A percentile compares a stretch with the other conserved stretches of the same genome.
Evolutionary conservation across 1,284 basidiomycete species (phyloP).

Genomic region (Ceratobasidium sp.): DNA sequence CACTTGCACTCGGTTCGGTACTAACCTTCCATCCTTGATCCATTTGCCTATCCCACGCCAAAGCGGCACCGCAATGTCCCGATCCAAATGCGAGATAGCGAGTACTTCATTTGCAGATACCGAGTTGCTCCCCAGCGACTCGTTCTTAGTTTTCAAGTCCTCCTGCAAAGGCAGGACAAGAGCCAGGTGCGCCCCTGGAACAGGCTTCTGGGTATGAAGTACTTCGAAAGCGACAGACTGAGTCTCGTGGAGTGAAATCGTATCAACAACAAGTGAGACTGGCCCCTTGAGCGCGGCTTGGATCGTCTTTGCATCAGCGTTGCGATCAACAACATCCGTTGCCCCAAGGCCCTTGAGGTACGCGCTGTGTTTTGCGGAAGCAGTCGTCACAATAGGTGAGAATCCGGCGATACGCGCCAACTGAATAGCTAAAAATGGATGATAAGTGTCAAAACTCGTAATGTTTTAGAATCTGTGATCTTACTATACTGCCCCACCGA

Average conservation of each 20-base stretch:
- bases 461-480: background rate
- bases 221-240: slow-evolving; percentile 20
- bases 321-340: slow-evolving; percentile 60
- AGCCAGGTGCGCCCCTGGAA: background rate
- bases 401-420: slow-evolving; percentile 44
- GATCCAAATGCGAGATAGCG: background rate
- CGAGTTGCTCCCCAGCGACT: background rate
- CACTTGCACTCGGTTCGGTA: slow-evolving; percentile 16
- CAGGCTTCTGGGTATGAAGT: background rate
- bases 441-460: background rate
- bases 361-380: slow-evolving; percentile 56
- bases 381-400: slow-evolving; percentile 50
- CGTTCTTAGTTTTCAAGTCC: slow-evolving; percentile 1
- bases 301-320: slow-evolving; percentile 41
- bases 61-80: slow-evolving; percentile 10
- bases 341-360: slow-evolving; percentile 62
- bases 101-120: background rate
- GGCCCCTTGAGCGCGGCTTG: background rate
- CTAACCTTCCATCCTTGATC: slow-evolving; percentile 9
- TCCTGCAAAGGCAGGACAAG: background rate
- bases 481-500: slow-evolving; percentile 54
- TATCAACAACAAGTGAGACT: background rate
- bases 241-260: slow-evolving; percentile 1
- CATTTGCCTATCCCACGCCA: background rate
- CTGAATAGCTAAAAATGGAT: slow-evolving; percentile 39